Percentiles rank a stretch among this genome's conserved stretches.
These are phyloP conservation scores for Naegleria fowleri DNA, from an alignment of 208 protist genomes.

Conservation along the genomic window DNA sequence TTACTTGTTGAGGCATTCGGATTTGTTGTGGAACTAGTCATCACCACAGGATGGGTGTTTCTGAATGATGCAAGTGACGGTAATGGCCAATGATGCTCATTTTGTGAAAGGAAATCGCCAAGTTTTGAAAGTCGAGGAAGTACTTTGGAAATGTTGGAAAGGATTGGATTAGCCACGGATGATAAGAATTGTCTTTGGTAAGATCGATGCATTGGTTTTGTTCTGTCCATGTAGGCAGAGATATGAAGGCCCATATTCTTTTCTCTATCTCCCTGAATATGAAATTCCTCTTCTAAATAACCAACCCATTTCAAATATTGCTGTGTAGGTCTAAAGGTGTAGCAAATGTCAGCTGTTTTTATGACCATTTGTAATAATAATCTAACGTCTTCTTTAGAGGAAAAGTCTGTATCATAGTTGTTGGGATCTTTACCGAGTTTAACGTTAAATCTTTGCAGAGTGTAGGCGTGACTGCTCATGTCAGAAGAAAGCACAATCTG, in stretches of 20 bases:
- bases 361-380: conserved; percentile 74
- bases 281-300: conserved; percentile 83
- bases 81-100: background rate
- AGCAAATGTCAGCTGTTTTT: conserved; percentile 88
- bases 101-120: background rate
- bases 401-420: conserved; percentile 46
- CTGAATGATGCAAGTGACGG: too few species aligned
- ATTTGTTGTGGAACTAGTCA: too few species aligned
- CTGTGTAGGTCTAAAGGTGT: conserved; percentile 70
- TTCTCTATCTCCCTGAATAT: conserved; percentile 83
- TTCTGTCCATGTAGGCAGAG: background rate
- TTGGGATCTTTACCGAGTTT: conserved; percentile 55
- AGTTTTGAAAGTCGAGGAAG: background rate
- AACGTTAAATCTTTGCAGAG: conserved; percentile 58
- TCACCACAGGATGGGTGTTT: too few species aligned
- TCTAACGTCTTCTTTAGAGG: conserved; percentile 64
- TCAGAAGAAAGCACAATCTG: conserved; percentile 86
- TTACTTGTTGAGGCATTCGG: too few species aligned
- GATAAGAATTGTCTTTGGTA: background rate
- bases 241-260: conserved; percentile 34
- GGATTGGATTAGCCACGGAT: background rate
- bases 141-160: background rate
- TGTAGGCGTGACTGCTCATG: conserved; percentile 77
- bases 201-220: background rate
- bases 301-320: conserved; percentile 79